Percentiles rank a stretch among this genome's conserved stretches.
Evolutionary conservation across 176 grass and related monocot species (phyloP).

Genomic region (Saccharum spontaneum): DNA sequence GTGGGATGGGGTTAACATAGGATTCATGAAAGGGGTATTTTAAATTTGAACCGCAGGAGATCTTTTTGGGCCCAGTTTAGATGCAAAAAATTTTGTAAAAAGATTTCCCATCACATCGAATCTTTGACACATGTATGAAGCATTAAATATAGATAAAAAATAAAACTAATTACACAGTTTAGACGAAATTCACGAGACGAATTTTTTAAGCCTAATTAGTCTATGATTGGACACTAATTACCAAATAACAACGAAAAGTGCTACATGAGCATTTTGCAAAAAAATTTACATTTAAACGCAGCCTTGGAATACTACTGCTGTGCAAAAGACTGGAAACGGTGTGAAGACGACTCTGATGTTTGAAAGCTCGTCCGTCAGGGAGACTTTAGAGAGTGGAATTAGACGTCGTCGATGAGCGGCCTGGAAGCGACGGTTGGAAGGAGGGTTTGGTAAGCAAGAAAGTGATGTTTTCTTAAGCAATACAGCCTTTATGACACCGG

Average conservation of each 20-base stretch:
- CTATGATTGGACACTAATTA: too few relatives aligned
- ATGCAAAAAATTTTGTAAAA: too few relatives aligned
- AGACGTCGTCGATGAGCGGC: conserved; percentile 15
- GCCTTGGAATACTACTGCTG: background rate
- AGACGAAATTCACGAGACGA: too few relatives aligned
- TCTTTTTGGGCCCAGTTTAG: background rate
- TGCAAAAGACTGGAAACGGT: background rate
- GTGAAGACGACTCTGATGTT: conserved; percentile 10
- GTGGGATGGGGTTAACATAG: background rate
- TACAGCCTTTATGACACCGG: background rate
- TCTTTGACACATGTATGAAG: too few relatives aligned
- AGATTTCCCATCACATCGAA: too few relatives aligned
- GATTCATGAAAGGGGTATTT: background rate
- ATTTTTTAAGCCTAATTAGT: too few relatives aligned
- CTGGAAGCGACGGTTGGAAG: background rate
- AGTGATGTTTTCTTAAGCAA: background rate
- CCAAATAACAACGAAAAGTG: too few relatives aligned
- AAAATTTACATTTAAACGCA: too few relatives aligned
- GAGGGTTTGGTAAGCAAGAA: conserved; percentile 20
- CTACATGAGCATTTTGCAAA: too few relatives aligned
- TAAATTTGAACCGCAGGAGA: background rate
- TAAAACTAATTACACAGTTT: too few relatives aligned
- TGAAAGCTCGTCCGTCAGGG: background rate
- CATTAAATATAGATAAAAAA: too few relatives aligned
- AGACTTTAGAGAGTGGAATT: background rate